These are phyloP conservation scores for Aspergillus pseudotamarii DNA, from an alignment of 2,329 filamentous ascomycete species.

Conservation along the genomic window DNA sequence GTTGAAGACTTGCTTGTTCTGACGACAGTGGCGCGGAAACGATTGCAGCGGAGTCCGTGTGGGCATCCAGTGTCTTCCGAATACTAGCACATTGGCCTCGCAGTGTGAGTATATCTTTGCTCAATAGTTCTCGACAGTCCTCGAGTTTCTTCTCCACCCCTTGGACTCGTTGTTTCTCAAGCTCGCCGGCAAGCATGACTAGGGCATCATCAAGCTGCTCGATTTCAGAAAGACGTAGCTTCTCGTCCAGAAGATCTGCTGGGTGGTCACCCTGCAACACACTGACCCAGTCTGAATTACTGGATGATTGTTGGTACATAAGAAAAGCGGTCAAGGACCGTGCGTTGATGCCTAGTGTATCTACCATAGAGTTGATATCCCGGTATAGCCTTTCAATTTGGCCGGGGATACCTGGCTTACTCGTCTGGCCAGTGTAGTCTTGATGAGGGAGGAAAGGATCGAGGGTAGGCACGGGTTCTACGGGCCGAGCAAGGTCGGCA, in stretches of 20 bases:
- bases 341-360: constrained; percentile 85
- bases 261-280: constrained; percentile 53
- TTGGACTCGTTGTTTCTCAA: constrained; percentile 69
- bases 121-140: constrained; percentile 65
- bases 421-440: constrained; percentile 47
- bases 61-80: constrained; percentile 71
- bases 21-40: constrained; percentile 75
- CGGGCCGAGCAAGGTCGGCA: constrained; percentile 46
- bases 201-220: constrained; percentile 67
- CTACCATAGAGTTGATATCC: constrained; percentile 77
- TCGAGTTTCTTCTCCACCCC: constrained; percentile 70
- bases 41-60: constrained; percentile 69
- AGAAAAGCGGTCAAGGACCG: constrained; percentile 65
- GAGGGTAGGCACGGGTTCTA: constrained; percentile 46
- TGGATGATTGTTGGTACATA: constrained; percentile 43
- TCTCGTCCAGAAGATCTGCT: constrained; percentile 68
- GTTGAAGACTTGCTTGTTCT: constrained; percentile 82
- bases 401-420: constrained; percentile 51
- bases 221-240: constrained; percentile 78
- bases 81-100: constrained; percentile 77
- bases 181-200: constrained; percentile 64
- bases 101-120: constrained; percentile 71
- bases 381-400: constrained; percentile 54
- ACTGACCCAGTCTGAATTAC: constrained; percentile 53
- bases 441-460: constrained; percentile 54